These are phyloP conservation scores for Poronia punctata DNA, from an alignment of 495 filamentous ascomycete genomes.

Conservation along the genomic window DNA sequence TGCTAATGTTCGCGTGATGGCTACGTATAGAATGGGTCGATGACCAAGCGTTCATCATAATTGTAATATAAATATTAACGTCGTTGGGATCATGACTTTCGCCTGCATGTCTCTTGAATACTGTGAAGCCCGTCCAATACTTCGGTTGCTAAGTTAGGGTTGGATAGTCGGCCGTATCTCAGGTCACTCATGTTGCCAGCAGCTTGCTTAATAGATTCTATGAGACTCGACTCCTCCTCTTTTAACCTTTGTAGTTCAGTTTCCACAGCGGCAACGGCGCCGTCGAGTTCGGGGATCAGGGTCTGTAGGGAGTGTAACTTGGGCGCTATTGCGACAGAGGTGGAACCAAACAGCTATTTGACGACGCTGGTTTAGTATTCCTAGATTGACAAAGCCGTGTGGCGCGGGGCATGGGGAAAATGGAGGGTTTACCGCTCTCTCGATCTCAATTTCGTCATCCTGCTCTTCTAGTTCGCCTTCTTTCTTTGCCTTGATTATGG, in stretches of 20 bases:
- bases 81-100: slow-evolving; percentile 26
- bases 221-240: slow-evolving; percentile 51
- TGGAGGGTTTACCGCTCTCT: slow-evolving; percentile 54
- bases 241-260: slow-evolving; percentile 57
- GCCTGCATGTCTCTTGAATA: slow-evolving; percentile 57
- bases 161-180: slow-evolving; percentile 68
- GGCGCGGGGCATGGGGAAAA: no score
- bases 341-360: slow-evolving; percentile 56
- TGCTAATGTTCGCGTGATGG: no score
- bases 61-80: slow-evolving; percentile 5
- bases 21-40: no score
- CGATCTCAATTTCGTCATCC: slow-evolving; percentile 62
- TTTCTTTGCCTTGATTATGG: slow-evolving; percentile 49
- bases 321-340: slow-evolving; percentile 29
- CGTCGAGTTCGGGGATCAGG: slow-evolving; percentile 61
- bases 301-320: slow-evolving; percentile 55
- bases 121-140: slow-evolving; percentile 55
- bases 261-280: slow-evolving; percentile 58
- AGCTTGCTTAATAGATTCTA: slow-evolving; percentile 54
- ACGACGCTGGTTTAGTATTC: not conserved
- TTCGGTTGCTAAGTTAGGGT: slow-evolving; percentile 50
- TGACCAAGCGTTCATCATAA: no score
- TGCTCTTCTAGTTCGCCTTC: slow-evolving; percentile 48
- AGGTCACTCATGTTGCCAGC: slow-evolving; percentile 74
- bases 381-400: not conserved